Conservation (phyloP, 371 early-diverging fungal species). For the Syncephalis fuscata region DNA sequence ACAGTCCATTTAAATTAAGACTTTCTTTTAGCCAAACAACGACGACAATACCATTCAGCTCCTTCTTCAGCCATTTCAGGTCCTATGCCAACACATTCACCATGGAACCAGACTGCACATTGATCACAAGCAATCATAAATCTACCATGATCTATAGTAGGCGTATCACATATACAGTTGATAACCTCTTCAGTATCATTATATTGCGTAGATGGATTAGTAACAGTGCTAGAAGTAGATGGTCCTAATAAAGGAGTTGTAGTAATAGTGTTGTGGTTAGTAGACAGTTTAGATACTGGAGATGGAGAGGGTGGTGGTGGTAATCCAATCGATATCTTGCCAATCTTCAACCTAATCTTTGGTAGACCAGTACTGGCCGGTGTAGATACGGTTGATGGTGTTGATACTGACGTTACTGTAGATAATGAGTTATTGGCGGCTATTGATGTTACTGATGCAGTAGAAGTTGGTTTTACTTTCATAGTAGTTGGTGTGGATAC, state of each 20-base stretch:
- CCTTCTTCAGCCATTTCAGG: conserved; percentile 11
- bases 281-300: background rate
- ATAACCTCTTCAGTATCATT: conserved; percentile 21
- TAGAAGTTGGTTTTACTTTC: no score
- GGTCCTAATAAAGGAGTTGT: background rate
- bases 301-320: background rate
- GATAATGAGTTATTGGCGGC: no score
- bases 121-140: conserved; percentile 68
- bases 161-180: conserved; percentile 46
- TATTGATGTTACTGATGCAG: no score
- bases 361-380: no score
- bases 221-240: background rate
- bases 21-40: conserved; percentile 13
- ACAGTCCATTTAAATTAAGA: no score
- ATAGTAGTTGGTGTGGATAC: no score
- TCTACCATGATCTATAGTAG: conserved; percentile 45
- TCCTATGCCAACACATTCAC: conserved; percentile 37
- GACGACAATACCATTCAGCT: conserved; percentile 22
- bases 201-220: no score
- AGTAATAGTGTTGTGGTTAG: no score
- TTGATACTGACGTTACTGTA: no score
- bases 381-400: no score
- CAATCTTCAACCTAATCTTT: no score
- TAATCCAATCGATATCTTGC: no score
- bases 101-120: conserved; percentile 67